These are phyloP conservation scores for Gypsophila paniculata DNA, from an alignment of 179 eudicot species.

Conservation along the genomic window DNA sequence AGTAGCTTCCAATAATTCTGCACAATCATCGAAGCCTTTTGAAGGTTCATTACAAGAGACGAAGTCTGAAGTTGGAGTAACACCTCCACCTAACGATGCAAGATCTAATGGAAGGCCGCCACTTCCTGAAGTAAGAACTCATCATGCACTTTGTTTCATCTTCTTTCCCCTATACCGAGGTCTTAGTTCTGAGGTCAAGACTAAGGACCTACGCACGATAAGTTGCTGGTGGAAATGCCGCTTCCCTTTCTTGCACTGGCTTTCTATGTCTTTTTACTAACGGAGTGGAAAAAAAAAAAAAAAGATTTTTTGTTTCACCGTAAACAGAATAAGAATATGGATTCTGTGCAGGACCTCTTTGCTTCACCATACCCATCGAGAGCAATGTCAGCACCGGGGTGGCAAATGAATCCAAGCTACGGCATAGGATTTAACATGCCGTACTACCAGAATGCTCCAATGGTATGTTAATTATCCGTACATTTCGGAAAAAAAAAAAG, in stretches of 20 bases:
- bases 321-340: conserved; percentile 5
- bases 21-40: conserved; percentile 26
- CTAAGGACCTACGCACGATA: background rate
- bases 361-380: conserved; percentile 35
- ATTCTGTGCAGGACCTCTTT: conserved; percentile 59
- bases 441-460: conserved; percentile 33
- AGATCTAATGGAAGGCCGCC: conserved; percentile 44
- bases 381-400: conserved; percentile 32
- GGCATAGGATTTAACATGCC: conserved; percentile 48
- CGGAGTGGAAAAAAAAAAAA: no score
- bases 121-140: conserved; percentile 50
- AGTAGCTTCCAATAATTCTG: conserved; percentile 22
- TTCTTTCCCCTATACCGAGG: conserved; percentile 3
- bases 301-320: background rate
- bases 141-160: background rate
- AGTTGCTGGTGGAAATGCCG: background rate
- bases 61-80: conserved; percentile 16
- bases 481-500: background rate
- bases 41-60: conserved; percentile 16
- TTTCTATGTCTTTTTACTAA: background rate
- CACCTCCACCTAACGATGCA: conserved; percentile 24
- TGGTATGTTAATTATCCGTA: conserved; percentile 32
- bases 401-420: conserved; percentile 45
- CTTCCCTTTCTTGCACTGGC: no score
- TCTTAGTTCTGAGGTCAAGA: background rate